Base-by-base conservation (phyloP, 2,329 filamentous ascomycete species). In the Pyrenophora graminea region DNA sequence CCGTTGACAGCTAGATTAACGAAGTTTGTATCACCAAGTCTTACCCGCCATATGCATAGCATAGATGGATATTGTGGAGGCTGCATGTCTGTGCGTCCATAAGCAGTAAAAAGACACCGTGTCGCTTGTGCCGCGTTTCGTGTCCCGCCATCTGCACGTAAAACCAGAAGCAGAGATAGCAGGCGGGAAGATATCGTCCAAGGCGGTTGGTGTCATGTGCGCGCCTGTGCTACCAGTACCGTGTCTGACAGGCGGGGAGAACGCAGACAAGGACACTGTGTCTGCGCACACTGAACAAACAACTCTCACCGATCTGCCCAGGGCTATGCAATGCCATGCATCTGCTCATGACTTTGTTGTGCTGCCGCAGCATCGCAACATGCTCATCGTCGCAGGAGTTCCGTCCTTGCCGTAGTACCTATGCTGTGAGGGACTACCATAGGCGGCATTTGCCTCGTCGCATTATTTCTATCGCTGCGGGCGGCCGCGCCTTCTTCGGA, bases 1-100 rank as follows among this genome's bases (percentile, higher is more conserved):
- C 57, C 57, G 53, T 50, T 56, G 57, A 45, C 42, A 51, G 54
- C 63, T 61, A 67, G 68, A 70, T 71, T 69, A 58, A 71, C 69
- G 67, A 70, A 51, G 44, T 56, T 56, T 61, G 66, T 70, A 58
- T 62, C 49, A 64, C 59, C 57, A 44, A 54, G 37, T 51, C 49
- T 51, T 57, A 50, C 50, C 50, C 56, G 53, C 50, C 45, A 50
- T 48, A 61, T 64, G 63, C 63, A 59, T 61, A 55, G 56, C 59
- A 63, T 61, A 54, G 49, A 51, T 55, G 52, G 49, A 59, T 40
- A 56, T 42, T 57, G 61, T 46, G 56, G 55, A 57, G 51, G 42
- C 45, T 55, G 53, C 51, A 48, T 48, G 48, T 49, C 38, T 60
- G 58, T 60, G 49, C 58, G 47, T 58, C 57, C 37, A 47, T 39